Evolutionary conservation across 1,284 basidiomycete species (phyloP).

Genomic region (Sporisorium exsertum): DNA sequence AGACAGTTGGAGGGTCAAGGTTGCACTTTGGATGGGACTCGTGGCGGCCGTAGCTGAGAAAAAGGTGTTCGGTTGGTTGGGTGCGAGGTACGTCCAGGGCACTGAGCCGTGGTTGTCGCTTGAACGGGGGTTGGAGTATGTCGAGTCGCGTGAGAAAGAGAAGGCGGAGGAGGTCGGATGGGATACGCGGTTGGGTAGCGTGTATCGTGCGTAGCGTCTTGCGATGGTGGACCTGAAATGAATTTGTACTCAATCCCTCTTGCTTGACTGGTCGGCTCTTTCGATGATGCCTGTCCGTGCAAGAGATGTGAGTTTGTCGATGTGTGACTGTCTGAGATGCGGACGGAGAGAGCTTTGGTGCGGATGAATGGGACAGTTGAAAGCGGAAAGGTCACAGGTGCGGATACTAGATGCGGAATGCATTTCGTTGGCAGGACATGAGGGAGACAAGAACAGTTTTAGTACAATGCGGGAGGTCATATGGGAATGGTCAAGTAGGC

Average conservation of each 20-base stretch:
- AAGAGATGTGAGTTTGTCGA: too few species aligned
- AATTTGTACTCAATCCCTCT: too few species aligned
- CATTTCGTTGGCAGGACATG: background rate
- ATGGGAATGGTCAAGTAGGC: background rate
- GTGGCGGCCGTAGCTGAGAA: conserved; percentile 33
- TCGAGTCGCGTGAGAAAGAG: background rate
- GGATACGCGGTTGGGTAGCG: conserved; percentile 35
- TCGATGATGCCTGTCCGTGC: too few species aligned
- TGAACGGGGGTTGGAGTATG: conserved; percentile 20
- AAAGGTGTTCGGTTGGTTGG: conserved; percentile 26
- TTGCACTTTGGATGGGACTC: conserved; percentile 17
- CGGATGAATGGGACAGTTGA: too few species aligned
- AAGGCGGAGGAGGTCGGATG: conserved; percentile 2
- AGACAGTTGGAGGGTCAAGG: conserved; percentile 3
- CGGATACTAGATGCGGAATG: background rate
- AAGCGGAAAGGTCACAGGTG: too few species aligned
- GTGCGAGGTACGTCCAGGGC: conserved; percentile 49
- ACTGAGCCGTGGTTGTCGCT: conserved; percentile 53
- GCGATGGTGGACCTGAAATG: too few species aligned
- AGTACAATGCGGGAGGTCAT: conserved; percentile 1
- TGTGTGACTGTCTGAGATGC: background rate
- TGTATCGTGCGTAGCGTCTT: conserved; percentile 7
- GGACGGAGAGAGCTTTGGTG: background rate
- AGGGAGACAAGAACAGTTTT: background rate
- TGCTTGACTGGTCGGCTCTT: too few species aligned